Evolutionary conservation across 169 alveolate genomes (phyloP), one percentile per base, ranked within the genome.

Genomic region (Ichthyophthirius multifiliis): DNA sequence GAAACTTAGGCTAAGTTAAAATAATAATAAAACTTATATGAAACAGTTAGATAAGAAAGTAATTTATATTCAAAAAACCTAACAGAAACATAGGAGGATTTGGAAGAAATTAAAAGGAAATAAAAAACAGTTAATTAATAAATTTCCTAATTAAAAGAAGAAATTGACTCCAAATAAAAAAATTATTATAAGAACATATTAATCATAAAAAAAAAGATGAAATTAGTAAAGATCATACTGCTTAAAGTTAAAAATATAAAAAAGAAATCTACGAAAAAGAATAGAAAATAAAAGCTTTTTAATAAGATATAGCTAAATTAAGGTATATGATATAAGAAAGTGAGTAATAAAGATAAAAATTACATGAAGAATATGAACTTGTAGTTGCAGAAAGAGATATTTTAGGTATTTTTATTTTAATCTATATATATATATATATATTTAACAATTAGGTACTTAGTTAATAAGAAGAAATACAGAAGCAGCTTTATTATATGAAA

Each of bases 351-450:
- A 88, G 89, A 55, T 82, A 91, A 63, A 94, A 94, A 44, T 92
- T 92, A 63, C 86, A 93, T 78, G 93, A 92, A 84, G 96, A 94
- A 83, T 92, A 89, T 83, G 96, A 94, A 45, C 85, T 92, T 67
- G 97, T 94, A 23, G 89, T 93, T 63, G 92, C 92, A 37, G 98
- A 95, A 84, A 91, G 97, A 87, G 97, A 94, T 81, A 92, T 94
- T 65, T 84, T 94, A 20, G 78, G 76, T 27, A 85, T 71, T 13
- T 83, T 45, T 13, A n/a, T 65, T 65, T 35, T 20, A 10, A 20
- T 5, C 13, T 2, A 45, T 41, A 9, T 41, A 41, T 41, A 41
- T 31, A 10, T 31, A 27, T 30, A 27, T 64, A 27, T 31, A 4
- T 64, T 30, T 3, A 45, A 45, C 4, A 9, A 23, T 31, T 4